Conservation (phyloP, 192 early-diverging fungal species). For the Gigaspora rosea region DNA sequence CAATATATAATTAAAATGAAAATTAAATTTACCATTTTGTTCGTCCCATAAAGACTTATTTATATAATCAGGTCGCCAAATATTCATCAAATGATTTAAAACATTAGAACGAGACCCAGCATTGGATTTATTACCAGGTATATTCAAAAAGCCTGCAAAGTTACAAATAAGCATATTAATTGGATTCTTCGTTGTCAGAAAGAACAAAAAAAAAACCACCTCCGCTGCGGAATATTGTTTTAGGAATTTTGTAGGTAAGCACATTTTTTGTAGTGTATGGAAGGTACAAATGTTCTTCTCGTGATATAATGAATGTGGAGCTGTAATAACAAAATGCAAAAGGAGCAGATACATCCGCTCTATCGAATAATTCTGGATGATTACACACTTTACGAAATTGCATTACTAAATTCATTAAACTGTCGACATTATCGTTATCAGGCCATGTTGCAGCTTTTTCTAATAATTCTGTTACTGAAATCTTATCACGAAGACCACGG, state of each 20-base stretch:
- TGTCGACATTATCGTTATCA: constrained; percentile 74
- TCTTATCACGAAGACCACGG: constrained; percentile 73
- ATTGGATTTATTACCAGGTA: constrained; percentile 42
- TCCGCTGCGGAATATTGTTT: constrained; percentile 67
- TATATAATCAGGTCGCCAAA: constrained; percentile 60
- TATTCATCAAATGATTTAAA: constrained; percentile 53
- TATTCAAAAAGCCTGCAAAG: constrained; percentile 40
- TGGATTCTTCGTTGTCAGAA: background rate
- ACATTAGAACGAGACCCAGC: constrained; percentile 49
- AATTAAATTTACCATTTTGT: constrained; percentile 35
- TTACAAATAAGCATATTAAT: background rate
- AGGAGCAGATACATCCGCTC: constrained; percentile 79
- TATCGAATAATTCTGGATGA: constrained; percentile 86
- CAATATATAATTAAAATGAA: background rate
- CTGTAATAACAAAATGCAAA: constrained; percentile 62
- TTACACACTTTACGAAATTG: constrained; percentile 91
- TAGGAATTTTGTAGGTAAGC: constrained; percentile 68
- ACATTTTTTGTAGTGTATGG: constrained; percentile 64
- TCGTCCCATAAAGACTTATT: constrained; percentile 45
- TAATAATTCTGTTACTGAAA: constrained; percentile 75
- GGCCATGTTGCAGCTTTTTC: constrained; percentile 64
- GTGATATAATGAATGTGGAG: constrained; percentile 58
- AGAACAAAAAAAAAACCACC: constrained; percentile 30
- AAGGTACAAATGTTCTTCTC: constrained; percentile 62
- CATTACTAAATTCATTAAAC: constrained; percentile 93